Percentiles rank a stretch among this genome's conserved stretches.
phyloP scores from a whole-genome alignment of 2,329 filamentous ascomycete genomes.

The Tolypocladium capitatum region DNA sequence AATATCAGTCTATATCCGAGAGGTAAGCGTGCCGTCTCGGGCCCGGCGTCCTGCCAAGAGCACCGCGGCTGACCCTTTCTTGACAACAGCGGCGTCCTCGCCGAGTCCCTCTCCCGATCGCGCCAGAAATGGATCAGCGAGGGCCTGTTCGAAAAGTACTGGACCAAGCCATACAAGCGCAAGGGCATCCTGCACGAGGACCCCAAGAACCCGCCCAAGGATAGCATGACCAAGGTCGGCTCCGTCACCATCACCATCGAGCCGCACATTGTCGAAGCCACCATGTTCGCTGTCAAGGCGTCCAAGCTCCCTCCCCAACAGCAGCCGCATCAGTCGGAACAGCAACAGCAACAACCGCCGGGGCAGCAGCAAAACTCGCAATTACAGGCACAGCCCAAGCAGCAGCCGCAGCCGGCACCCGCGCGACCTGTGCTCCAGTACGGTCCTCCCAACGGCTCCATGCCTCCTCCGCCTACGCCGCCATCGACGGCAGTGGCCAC shows the following conservation, averaged over 20 bases:
- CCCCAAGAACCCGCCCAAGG: constrained; percentile 53
- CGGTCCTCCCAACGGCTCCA: constrained; percentile 47
- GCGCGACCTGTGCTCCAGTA: constrained; percentile 50
- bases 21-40: constrained; percentile 33
- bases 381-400: constrained; percentile 5
- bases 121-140: constrained; percentile 60
- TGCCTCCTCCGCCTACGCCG: constrained; percentile 38
- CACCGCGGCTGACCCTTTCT: background rate
- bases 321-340: constrained; percentile 6
- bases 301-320: constrained; percentile 33
- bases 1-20: constrained; percentile 63
- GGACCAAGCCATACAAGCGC: constrained; percentile 58
- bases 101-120: constrained; percentile 60
- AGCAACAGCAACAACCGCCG: constrained; percentile 1
- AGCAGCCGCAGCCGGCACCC: constrained; percentile 7
- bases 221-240: constrained; percentile 61
- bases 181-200: constrained; percentile 53
- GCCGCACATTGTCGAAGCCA: constrained; percentile 67
- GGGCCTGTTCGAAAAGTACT: constrained; percentile 64
- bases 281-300: constrained; percentile 59
- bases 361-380: constrained; percentile 8
- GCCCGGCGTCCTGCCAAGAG: constrained; percentile 8
- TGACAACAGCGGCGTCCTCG: constrained; percentile 51
- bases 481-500: constrained; percentile 13
- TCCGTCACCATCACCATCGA: constrained; percentile 63